phyloP scores from a whole-genome alignment of 2,329 filamentous ascomycete species.

The Fusarium nanum region DNA sequence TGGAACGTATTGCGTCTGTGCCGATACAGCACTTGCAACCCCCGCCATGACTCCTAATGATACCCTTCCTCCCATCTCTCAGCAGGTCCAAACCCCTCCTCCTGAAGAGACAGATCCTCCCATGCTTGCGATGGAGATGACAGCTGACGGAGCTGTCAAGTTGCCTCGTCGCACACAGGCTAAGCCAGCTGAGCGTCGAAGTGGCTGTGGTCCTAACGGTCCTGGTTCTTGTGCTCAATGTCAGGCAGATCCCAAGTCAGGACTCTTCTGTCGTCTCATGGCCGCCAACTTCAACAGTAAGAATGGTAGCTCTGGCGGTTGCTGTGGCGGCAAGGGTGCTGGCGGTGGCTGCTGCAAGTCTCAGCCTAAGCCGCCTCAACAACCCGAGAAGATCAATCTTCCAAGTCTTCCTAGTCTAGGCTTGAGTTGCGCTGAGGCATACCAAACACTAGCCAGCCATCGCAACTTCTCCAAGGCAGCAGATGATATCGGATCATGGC shows the following conservation, averaged over 20 bases:
- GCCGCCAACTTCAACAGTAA: conserved; percentile 71
- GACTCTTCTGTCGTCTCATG: conserved; percentile 84
- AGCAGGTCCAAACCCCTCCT: conserved; percentile 67
- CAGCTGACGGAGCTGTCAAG: conserved; percentile 70
- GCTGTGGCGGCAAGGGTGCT: conserved; percentile 71
- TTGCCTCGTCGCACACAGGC: conserved; percentile 59
- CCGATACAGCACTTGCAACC: conserved; percentile 65
- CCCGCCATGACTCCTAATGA: conserved; percentile 56
- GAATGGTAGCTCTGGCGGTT: conserved; percentile 59
- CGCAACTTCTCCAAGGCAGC: conserved; percentile 79
- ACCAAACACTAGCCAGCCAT: conserved; percentile 81
- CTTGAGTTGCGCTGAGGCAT: conserved; percentile 80
- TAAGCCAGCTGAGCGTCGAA: conserved; percentile 48
- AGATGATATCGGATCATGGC: conserved; percentile 79
- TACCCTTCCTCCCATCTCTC: conserved; percentile 55
- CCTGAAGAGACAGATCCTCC: conserved; percentile 69
- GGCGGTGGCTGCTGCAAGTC: conserved; percentile 74
- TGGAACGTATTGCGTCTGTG: conserved; percentile 84
- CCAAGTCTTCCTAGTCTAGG: conserved; percentile 63
- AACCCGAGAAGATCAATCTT: conserved; percentile 51
- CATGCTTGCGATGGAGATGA: conserved; percentile 68
- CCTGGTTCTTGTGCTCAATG: conserved; percentile 86
- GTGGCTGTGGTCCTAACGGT: conserved; percentile 72
- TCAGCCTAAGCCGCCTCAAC: conserved; percentile 44
- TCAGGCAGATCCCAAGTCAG: conserved; percentile 79